phyloP scores from a whole-genome alignment of 495 filamentous ascomycete species.

The Aspergillus sclerotioniger region DNA sequence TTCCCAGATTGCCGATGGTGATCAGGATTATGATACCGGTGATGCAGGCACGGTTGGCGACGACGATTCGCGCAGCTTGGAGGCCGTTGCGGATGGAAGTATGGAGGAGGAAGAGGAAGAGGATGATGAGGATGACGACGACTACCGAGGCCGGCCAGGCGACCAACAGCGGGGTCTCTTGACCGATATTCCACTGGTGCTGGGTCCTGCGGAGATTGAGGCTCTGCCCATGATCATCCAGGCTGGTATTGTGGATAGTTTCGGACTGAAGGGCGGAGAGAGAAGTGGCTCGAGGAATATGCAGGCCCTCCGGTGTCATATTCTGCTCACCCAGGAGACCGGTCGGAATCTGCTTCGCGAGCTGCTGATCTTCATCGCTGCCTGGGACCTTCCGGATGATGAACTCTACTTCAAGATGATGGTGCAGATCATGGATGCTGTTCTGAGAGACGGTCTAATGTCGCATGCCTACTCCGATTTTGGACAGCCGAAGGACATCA shows the following conservation, averaged over 20 bases:
- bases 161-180: constrained; percentile 82
- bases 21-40: constrained; percentile 47
- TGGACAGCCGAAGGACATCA: constrained; percentile 89
- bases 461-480: constrained; percentile 89
- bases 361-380: constrained; percentile 90
- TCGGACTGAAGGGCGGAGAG: constrained; percentile 45
- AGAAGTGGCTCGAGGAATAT: constrained; percentile 70
- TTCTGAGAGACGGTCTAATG: constrained; percentile 81
- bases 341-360: constrained; percentile 85
- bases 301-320: constrained; percentile 81
- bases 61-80: constrained; percentile 46
- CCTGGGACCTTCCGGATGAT: constrained; percentile 90
- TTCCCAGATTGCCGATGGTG: constrained; percentile 44
- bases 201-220: constrained; percentile 91
- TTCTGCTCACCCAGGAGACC: constrained; percentile 80
- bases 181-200: constrained; percentile 89
- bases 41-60: constrained; percentile 48
- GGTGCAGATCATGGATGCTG: constrained; percentile 89
- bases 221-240: constrained; percentile 93
- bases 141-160: constrained; percentile 77
- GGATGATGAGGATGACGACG: constrained; percentile 73
- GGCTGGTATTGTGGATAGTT: constrained; percentile 69
- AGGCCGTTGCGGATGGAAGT: constrained; percentile 51
- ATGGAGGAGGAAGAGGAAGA: constrained; percentile 62
- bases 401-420: constrained; percentile 94